Percentiles rank a stretch among this genome's conserved stretches.
Evolutionary conservation across 371 early-diverging fungal genomes (phyloP).

Genomic region (Nematocida sp.): DNA sequence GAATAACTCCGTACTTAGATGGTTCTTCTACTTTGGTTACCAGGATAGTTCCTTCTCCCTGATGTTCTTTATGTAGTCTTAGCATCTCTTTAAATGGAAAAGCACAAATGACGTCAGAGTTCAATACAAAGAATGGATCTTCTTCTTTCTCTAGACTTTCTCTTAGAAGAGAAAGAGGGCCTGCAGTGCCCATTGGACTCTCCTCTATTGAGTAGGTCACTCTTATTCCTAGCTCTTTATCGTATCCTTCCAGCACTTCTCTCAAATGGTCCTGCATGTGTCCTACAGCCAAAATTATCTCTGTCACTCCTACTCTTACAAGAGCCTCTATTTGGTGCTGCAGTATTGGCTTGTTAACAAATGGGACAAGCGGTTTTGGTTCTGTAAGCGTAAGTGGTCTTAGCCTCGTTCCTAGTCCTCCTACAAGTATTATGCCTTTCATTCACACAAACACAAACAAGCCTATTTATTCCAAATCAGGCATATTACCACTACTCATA

Average conservation of each 20-base stretch:
- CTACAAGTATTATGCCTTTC: conserved; percentile 93
- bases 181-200: conserved; percentile 92
- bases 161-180: conserved; percentile 84
- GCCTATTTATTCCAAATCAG: too few relatives aligned
- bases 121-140: conserved; percentile 88
- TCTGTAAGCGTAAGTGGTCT: conserved; percentile 89
- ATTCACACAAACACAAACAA: too few relatives aligned
- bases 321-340: conserved; percentile 93
- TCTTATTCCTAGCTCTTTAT: conserved; percentile 71
- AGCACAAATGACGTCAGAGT: conserved; percentile 94
- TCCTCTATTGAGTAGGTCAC: conserved; percentile 91
- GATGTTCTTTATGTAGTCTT: conserved; percentile 69
- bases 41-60: conserved; percentile 62
- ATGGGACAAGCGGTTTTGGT: conserved; percentile 96
- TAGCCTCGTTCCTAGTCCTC: conserved; percentile 95
- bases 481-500: too few relatives aligned
- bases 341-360: conserved; percentile 96
- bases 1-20: conserved; percentile 88
- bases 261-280: conserved; percentile 77
- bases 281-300: conserved; percentile 93
- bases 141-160: conserved; percentile 74
- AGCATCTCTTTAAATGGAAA: conserved; percentile 82
- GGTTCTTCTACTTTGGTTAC: conserved; percentile 95
- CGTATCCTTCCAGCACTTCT: conserved; percentile 74
- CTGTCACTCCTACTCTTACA: conserved; percentile 85